Percentiles rank a stretch among this genome's conserved stretches.
Evolutionary conservation across 2,329 filamentous ascomycete genomes (phyloP).

Genomic region (Corniculantispora saksenae): DNA sequence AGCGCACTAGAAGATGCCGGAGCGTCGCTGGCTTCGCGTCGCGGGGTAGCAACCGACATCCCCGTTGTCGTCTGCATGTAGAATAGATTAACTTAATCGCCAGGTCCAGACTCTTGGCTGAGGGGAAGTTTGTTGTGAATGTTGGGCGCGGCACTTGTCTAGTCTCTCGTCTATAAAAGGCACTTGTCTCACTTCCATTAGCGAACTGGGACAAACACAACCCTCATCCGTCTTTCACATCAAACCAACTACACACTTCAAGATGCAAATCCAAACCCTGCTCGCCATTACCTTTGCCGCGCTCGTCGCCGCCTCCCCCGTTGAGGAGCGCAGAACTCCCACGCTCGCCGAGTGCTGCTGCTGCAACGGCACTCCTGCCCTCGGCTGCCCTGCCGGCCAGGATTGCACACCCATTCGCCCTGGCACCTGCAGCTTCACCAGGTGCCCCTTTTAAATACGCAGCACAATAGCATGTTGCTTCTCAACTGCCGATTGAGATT

Average conservation of each 20-base stretch:
- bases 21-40: neutral
- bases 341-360: constrained; percentile 23
- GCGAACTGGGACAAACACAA: neutral
- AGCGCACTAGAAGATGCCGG: neutral
- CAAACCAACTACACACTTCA: neutral
- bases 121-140: neutral
- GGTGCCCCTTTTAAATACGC: constrained; percentile 15
- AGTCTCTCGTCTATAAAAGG: neutral
- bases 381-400: constrained; percentile 21
- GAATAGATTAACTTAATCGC: neutral
- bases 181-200: neutral
- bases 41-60: neutral
- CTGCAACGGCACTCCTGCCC: constrained; percentile 21
- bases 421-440: constrained; percentile 18
- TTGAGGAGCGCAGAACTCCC: constrained; percentile 17
- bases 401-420: constrained; percentile 19
- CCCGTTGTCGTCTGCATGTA: neutral
- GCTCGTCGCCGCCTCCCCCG: constrained; percentile 3
- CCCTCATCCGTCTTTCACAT: neutral
- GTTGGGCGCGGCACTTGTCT: neutral
- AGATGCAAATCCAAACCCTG: constrained; percentile 4
- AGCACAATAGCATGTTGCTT: neutral
- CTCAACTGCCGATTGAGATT: neutral
- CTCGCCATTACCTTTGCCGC: constrained; percentile 3
- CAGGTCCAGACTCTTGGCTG: neutral